Conservation (phyloP, 2,329 filamentous ascomycete genomes). For the Penicillium polonicum region DNA sequence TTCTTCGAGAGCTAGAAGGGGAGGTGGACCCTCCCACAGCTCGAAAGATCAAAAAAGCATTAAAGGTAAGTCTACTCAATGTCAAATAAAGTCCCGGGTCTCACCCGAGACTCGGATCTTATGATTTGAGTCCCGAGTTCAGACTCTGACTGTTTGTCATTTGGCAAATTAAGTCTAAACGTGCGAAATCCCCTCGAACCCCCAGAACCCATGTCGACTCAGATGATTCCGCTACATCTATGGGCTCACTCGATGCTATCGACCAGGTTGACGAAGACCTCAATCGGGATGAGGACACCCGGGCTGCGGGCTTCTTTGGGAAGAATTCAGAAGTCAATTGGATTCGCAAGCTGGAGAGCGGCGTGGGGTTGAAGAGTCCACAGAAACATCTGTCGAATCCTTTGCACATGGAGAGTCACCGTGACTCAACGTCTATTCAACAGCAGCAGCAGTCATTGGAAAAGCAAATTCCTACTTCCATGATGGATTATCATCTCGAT, state of each 20-base stretch:
- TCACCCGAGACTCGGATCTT: background rate
- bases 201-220: conserved; percentile 10
- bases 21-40: conserved; percentile 24
- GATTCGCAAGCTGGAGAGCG: conserved; percentile 41
- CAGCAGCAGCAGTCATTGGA: background rate
- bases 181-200: background rate
- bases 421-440: background rate
- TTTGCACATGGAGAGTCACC: background rate
- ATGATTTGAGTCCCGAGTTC: background rate
- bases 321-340: conserved; percentile 47
- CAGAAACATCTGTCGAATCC: background rate
- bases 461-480: conserved; percentile 22
- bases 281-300: conserved; percentile 36
- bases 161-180: conserved; percentile 7
- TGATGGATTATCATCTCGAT: conserved; percentile 42
- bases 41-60: conserved; percentile 25
- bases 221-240: conserved; percentile 24
- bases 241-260: conserved; percentile 42
- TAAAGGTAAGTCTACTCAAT: conserved; percentile 25
- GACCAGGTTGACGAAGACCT: conserved; percentile 46
- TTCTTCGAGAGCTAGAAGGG: conserved; percentile 27
- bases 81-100: background rate
- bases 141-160: background rate
- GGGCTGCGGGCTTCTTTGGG: conserved; percentile 43
- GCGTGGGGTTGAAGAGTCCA: conserved; percentile 23